Base-by-base conservation (phyloP, 441 rosid species). In the Theobroma grandiflorum region DNA sequence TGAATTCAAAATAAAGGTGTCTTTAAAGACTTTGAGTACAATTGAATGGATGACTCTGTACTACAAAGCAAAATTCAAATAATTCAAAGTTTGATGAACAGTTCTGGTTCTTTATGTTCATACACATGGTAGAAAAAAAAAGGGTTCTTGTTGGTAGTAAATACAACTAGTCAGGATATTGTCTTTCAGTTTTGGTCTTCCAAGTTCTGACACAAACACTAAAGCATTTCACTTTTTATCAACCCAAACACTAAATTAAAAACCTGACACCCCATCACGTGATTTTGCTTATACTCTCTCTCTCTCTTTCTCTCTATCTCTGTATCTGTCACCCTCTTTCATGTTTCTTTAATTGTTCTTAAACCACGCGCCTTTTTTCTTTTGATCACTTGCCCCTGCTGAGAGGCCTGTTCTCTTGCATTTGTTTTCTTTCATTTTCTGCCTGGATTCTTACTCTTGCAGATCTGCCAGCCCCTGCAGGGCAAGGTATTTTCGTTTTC, bases 181-280 rank as follows among this genome's bases (percentile, higher is more conserved):
- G 37, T 10, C 37, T 45, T 37, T 37, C 4, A 16, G 77, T 59
- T 70, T 53, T 2, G 52, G 78, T 40, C 77, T 80, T 76, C 86
- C 61, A 45, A 76, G 75, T 43, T 79, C 83, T 33, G 84, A 79
- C 72, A 64, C 68, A 53, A 53, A 22, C 16, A 22, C 16, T 33
- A 74, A 42, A 38, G 20, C 55, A 77, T 26, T 55, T 61, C 66
- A 73, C 63, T 45, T 37, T 66, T 81, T 53, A 61, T 37, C 79
- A 74, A 26, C 31, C 63, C 47, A 33, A 53, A 59, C 16, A 61
- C 15, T 61, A 43, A 26, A 47, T 14, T 15, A 42, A 38, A 71
- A 77, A 18, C 62, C 91, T 87, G 91, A 87, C 94, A 88, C 35
- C 83, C 61, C 73, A 84, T 90, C 98, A 91, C 97, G 94, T 93